Evolutionary conservation across 2,329 filamentous ascomycete genomes (phyloP), one percentile per base, ranked within the genome.

Genomic region (Neopestalotiopsis rosae): DNA sequence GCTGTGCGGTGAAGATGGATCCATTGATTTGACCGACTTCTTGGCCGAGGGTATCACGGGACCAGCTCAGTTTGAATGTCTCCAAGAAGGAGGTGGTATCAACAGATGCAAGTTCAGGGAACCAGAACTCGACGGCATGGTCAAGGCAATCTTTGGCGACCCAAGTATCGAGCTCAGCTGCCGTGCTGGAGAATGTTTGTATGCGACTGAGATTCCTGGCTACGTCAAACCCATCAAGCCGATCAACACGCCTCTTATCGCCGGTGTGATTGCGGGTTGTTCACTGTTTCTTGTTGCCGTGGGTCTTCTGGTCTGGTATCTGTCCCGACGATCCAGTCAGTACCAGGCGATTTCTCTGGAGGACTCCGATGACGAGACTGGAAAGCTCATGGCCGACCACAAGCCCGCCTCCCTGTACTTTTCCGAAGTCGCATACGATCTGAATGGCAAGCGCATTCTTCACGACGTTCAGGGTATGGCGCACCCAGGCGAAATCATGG

Each of bases 161-260:
- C 87, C 91, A 66, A 97, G 92, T 78, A 99, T 99, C 76, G 88
- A 91, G 63, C 84, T 99, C 59, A 87, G 89, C 32, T 99, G 96
- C 76, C 86, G 90, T 70, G 89, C 95, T 30, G 96, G 96, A 69
- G 96, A 99, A 82, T 99, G 96, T 84, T 84, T 99, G 42, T 95
- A 98, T 80, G 89, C 92, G 78, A 97, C 95, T 5, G 93, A 98
- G 76, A 91, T 98, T 6, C 96, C 96, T 17, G 96, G 97, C 20
- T 99, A 97, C 77, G 87, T 92, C 73, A 88, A 92, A 24, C 94
- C 95, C 0, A 88, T 98, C 70, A 97, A 98, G 83, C 91, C 92
- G 78, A 98, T 99, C 82, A 99, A 99, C 79, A 98, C 95, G 0
- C 96, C 95, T 3, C 86, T 99, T 63, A 99, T 99, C 74, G 95